phyloP scores from a whole-genome alignment of 768 basidiomycete species.

The Leccinum ochraceum region DNA sequence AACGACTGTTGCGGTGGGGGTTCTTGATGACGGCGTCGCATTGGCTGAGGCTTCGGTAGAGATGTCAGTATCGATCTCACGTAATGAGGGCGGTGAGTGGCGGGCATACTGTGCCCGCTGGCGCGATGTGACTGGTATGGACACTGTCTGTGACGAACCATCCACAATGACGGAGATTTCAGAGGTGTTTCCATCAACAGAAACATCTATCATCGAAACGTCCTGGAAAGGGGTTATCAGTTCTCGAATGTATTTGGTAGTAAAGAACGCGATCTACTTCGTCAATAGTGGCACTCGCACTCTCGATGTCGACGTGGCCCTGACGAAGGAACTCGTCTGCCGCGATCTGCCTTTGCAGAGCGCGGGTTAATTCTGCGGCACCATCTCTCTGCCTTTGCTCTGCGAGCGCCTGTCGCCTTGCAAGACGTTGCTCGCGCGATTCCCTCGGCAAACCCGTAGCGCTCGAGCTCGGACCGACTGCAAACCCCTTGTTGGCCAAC shows the following conservation, averaged over 20 bases:
- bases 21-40: conserved; percentile 60
- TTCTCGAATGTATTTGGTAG: background rate
- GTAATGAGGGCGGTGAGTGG: conserved; percentile 26
- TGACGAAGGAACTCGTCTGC: conserved; percentile 31
- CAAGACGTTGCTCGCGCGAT: conserved; percentile 70
- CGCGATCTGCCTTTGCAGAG: conserved; percentile 53
- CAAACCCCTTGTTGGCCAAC: conserved; percentile 86
- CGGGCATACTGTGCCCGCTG: conserved; percentile 21
- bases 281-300: conserved; percentile 13
- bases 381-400: conserved; percentile 58
- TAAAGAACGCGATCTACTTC: conserved; percentile 26
- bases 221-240: conserved; percentile 30
- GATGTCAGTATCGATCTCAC: conserved; percentile 58
- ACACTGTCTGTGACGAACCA: conserved; percentile 18
- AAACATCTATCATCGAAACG: conserved; percentile 34
- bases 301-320: conserved; percentile 7
- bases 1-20: conserved; percentile 63
- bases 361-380: conserved; percentile 56
- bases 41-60: conserved; percentile 63
- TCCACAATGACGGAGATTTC: conserved; percentile 29
- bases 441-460: conserved; percentile 76
- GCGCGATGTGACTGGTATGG: conserved; percentile 22
- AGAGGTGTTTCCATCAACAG: conserved; percentile 5
- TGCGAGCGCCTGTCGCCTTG: conserved; percentile 54
- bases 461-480: conserved; percentile 77